A percentile compares a stretch with the other conserved stretches of the same genome.
phyloP scores from a whole-genome alignment of 2,329 filamentous ascomycete genomes.

The Paraconiothyrium sp. region DNA sequence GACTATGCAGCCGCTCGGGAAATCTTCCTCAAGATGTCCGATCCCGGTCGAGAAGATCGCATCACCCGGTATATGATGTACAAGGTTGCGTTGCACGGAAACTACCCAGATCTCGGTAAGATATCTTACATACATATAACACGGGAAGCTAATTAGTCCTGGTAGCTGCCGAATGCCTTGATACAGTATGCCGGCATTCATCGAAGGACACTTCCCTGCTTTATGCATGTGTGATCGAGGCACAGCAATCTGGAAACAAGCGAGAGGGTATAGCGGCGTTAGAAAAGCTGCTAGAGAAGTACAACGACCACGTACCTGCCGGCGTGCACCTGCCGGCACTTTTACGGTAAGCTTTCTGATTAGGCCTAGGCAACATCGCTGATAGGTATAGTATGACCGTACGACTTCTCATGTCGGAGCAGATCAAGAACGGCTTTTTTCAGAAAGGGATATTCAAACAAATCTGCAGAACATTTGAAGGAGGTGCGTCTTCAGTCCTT shows the following conservation, averaged over 20 bases:
- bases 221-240: slow-evolving; percentile 82
- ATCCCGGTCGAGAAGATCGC: slow-evolving; percentile 66
- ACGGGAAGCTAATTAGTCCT: slow-evolving; percentile 19
- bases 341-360: slow-evolving; percentile 66
- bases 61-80: slow-evolving; percentile 79
- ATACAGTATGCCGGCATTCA: slow-evolving; percentile 64
- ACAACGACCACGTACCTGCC: slow-evolving; percentile 58
- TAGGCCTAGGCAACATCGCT: slow-evolving; percentile 15
- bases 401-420: slow-evolving; percentile 56
- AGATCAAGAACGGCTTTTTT: slow-evolving; percentile 45
- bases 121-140: neutral
- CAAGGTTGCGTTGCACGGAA: slow-evolving; percentile 71
- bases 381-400: slow-evolving; percentile 52
- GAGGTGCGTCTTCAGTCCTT: slow-evolving; percentile 43
- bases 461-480: slow-evolving; percentile 65
- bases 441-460: slow-evolving; percentile 52
- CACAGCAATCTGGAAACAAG: slow-evolving; percentile 71
- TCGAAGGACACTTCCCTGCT: slow-evolving; percentile 70
- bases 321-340: slow-evolving; percentile 70
- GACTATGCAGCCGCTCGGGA: slow-evolving; percentile 65
- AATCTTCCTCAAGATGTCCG: slow-evolving; percentile 68
- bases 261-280: slow-evolving; percentile 67
- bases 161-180: slow-evolving; percentile 70
- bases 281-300: slow-evolving; percentile 67
- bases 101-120: slow-evolving; percentile 64